Conservation (phyloP, 257 asterid species). For the Nicotiana attenuata region DNA sequence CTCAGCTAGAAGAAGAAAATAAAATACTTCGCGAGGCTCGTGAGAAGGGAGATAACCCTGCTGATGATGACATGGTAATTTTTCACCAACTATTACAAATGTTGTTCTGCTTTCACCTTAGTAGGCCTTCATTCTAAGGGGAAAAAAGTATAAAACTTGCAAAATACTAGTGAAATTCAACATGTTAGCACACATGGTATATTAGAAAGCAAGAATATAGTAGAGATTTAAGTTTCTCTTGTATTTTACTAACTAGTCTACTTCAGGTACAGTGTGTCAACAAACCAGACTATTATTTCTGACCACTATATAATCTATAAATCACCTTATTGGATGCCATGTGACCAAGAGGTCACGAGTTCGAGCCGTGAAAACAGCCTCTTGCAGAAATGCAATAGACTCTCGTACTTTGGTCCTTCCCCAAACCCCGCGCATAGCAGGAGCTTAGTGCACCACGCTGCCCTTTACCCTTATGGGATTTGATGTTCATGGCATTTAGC, state of each 20-base stretch:
- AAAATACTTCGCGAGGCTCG: slow-evolving; percentile 73
- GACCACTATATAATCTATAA: not conserved
- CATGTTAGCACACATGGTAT: not conserved
- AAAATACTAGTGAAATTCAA: not conserved
- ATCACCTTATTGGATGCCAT: too few relatives aligned
- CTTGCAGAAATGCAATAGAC: too few relatives aligned
- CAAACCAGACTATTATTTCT: not conserved
- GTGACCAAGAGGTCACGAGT: too few relatives aligned
- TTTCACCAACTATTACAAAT: not conserved
- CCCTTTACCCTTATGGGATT: too few relatives aligned
- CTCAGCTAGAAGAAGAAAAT: slow-evolving; percentile 95
- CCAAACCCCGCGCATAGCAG: too few relatives aligned
- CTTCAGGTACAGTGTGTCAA: not conserved
- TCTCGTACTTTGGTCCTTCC: too few relatives aligned
- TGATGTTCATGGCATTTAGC: too few relatives aligned
- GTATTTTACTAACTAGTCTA: not conserved
- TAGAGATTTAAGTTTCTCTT: not conserved
- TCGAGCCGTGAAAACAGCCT: too few relatives aligned
- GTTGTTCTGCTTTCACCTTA: not conserved
- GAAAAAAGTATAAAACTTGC: not conserved
- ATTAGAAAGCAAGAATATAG: not conserved
- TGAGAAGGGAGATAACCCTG: slow-evolving; percentile 67
- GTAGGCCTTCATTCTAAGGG: not conserved
- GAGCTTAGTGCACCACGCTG: too few relatives aligned
- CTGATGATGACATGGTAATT: slow-evolving; percentile 90